A percentile compares a stretch with the other conserved stretches of the same genome.
Evolutionary conservation across 331 rosid genomes (phyloP).

Genomic region (Malus hybrid): DNA sequence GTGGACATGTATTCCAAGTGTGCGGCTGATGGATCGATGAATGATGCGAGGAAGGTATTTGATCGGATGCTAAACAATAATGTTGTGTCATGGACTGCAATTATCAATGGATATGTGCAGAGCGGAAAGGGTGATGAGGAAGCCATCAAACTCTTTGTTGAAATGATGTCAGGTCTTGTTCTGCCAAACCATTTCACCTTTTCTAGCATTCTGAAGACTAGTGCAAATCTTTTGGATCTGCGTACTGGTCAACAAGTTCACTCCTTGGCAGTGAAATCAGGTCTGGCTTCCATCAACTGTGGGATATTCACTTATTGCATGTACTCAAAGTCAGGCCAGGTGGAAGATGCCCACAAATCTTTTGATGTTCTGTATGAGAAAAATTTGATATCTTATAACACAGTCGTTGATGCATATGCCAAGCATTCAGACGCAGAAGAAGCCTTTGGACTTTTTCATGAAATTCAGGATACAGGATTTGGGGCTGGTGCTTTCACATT

Average conservation of each 20-base stretch:
- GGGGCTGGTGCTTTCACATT: constrained; percentile 8
- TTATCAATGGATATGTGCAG: constrained; percentile 17
- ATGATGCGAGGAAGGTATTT: constrained; percentile 15
- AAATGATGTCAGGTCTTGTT: constrained; percentile 6
- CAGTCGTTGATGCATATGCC: constrained; percentile 9
- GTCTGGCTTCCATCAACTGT: constrained; percentile 13
- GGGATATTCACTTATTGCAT: constrained; percentile 15
- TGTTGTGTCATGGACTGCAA: constrained; percentile 17
- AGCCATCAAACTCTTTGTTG: constrained; percentile 6
- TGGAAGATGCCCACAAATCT: constrained; percentile 18
- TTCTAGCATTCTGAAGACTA: constrained; percentile 17
- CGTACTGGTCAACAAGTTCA: constrained; percentile 14
- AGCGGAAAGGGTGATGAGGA: background rate
- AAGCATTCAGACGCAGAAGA: background rate
- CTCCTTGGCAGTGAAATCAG: constrained; percentile 17
- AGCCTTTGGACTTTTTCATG: constrained; percentile 15
- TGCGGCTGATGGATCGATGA: background rate
- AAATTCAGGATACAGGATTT: constrained; percentile 8
- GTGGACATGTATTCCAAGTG: constrained; percentile 21
- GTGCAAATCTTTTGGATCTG: constrained; percentile 11
- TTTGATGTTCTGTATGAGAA: constrained; percentile 14
- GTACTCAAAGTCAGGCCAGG: constrained; percentile 4
- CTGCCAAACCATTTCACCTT: constrained; percentile 15
- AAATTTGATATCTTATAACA: constrained; percentile 15
- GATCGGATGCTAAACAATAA: constrained; percentile 7